Evolutionary conservation across 192 early-diverging fungal genomes (phyloP).

Genomic region (Coemansia sp.): DNA sequence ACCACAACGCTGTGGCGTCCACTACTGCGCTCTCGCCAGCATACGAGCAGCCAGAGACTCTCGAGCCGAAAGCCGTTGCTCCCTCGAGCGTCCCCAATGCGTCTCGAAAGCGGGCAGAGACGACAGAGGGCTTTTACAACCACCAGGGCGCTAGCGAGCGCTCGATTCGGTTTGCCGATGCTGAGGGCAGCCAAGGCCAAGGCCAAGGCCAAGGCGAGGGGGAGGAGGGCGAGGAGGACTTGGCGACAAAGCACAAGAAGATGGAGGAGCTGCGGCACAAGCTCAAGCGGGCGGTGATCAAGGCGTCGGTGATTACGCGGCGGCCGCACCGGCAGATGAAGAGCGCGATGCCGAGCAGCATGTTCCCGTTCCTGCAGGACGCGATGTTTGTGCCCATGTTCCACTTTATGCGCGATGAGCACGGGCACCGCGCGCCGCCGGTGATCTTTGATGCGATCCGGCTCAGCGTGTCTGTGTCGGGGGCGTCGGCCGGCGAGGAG

Average conservation of each 20-base stretch:
- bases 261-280: constrained; percentile 38
- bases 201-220: no score
- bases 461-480: constrained; percentile 30
- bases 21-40: constrained; percentile 39
- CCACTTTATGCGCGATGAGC: constrained; percentile 53
- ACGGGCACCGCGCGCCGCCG: constrained; percentile 49
- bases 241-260: constrained; percentile 18
- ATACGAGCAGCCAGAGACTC: constrained; percentile 2
- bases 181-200: background rate
- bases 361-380: constrained; percentile 55
- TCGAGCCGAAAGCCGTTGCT: background rate
- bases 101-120: background rate
- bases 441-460: constrained; percentile 55
- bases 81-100: background rate
- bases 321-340: constrained; percentile 36
- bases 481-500: background rate
- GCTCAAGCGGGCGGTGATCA: constrained; percentile 47
- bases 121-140: background rate
- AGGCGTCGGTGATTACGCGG: constrained; percentile 50
- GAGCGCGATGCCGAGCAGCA: constrained; percentile 28
- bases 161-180: background rate
- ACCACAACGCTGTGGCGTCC: constrained; percentile 30
- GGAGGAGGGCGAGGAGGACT: constrained; percentile 26
- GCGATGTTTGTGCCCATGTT: constrained; percentile 57
- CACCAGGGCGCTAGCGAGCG: background rate